A percentile compares a stretch with the other conserved stretches of the same genome.
Conservation (phyloP, 345 rosid genomes). For the Odontarrhena argentea region DNA sequence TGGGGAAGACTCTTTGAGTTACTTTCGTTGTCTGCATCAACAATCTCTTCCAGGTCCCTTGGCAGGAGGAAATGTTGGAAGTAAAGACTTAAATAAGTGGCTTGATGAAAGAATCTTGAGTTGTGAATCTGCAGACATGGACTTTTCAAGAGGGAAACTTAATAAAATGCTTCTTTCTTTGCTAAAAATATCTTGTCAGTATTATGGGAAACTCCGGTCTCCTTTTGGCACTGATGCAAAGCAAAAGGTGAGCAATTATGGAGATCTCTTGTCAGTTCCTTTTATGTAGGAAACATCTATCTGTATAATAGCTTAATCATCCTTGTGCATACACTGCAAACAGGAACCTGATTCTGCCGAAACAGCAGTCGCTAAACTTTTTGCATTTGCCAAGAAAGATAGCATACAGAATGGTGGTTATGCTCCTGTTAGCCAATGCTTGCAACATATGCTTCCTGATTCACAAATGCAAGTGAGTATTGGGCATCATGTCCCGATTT, state of each 20-base stretch:
- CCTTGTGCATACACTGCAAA: conserved; percentile 20
- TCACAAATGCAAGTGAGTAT: conserved; percentile 75
- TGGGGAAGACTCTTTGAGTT: conserved; percentile 53
- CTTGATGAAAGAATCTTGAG: conserved; percentile 76
- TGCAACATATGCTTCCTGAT: conserved; percentile 84
- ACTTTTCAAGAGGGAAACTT: conserved; percentile 59
- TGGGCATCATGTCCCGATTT: conserved; percentile 19
- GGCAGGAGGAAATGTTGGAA: conserved; percentile 91
- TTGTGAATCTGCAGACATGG: conserved; percentile 63
- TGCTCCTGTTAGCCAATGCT: conserved; percentile 64
- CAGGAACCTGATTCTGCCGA: conserved; percentile 88
- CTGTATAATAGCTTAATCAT: conserved; percentile 7
- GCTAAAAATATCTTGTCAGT: conserved; percentile 87
- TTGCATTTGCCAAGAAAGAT: conserved; percentile 77
- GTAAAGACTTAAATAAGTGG: conserved; percentile 93
- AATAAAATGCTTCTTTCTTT: conserved; percentile 77
- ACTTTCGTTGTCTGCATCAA: conserved; percentile 71
- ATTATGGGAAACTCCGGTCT: conserved; percentile 95
- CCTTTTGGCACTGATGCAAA: conserved; percentile 76
- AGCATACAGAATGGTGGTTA: conserved; percentile 49
- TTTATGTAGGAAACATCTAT: conserved; percentile 14
- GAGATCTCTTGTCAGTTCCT: conserved; percentile 11
- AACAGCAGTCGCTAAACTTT: conserved; percentile 91
- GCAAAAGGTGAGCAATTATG: conserved; percentile 53
- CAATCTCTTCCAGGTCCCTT: conserved; percentile 91